Conservation (phyloP, 306 rosid species). For the Vigna nakashimae region DNA sequence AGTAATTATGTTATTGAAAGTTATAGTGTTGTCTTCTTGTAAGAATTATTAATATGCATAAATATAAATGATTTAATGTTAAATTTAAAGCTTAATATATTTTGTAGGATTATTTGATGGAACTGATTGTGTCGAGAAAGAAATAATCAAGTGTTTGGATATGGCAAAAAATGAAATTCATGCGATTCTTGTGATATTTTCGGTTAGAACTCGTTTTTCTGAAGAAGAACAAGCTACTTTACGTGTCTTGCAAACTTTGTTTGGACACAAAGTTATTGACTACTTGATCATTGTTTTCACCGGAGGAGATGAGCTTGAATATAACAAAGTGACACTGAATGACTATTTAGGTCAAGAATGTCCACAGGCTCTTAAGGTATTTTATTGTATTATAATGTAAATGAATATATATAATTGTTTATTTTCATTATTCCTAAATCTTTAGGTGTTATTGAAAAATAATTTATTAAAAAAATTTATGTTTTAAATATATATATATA, state of each 20-base stretch:
- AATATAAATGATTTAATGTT: not conserved
- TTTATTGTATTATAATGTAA: too few relatives aligned
- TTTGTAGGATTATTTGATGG: not conserved
- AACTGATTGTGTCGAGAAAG: not conserved
- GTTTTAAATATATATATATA: too few relatives aligned
- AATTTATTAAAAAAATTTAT: too few relatives aligned
- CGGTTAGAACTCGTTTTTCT: conserved; percentile 33
- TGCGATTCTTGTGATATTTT: not conserved
- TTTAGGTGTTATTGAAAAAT: too few relatives aligned
- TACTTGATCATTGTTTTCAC: not conserved
- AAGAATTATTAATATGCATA: too few relatives aligned
- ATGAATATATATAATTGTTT: too few relatives aligned
- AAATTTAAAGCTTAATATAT: not conserved
- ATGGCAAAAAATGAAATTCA: not conserved
- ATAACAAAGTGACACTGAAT: not conserved
- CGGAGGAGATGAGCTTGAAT: not conserved
- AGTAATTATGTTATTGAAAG: too few relatives aligned
- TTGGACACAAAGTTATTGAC: not conserved
- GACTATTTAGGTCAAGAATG: not conserved
- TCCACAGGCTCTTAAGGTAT: not conserved
- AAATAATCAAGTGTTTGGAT: not conserved
- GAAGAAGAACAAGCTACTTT: not conserved
- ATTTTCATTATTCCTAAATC: too few relatives aligned
- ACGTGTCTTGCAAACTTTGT: not conserved
- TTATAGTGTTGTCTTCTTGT: too few relatives aligned